These are phyloP conservation scores for Hysterium pulicare DNA, from an alignment of 2,329 filamentous ascomycete genomes.

Conservation along the genomic window DNA sequence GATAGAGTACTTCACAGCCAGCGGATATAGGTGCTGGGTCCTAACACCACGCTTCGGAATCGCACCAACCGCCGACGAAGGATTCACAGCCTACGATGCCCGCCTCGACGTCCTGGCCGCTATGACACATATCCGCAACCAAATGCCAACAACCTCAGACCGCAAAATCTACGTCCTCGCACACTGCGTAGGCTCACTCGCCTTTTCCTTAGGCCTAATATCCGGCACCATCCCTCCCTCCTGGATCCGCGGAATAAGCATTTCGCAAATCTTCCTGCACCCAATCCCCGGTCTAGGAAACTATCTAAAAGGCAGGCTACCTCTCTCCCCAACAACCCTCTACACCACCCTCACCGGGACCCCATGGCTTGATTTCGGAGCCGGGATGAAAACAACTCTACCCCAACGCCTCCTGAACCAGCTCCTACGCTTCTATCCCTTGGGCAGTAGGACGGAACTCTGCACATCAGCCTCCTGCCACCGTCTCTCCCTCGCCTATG, in stretches of 20 bases:
- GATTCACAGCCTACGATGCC: slow-evolving; percentile 59
- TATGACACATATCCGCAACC: slow-evolving; percentile 50
- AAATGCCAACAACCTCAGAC: slow-evolving; percentile 12
- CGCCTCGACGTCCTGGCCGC: slow-evolving; percentile 58
- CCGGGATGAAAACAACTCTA: too few species aligned
- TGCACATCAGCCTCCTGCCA: slow-evolving; percentile 63
- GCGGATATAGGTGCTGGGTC: slow-evolving; percentile 60
- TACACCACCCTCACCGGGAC: not conserved
- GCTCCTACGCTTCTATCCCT: slow-evolving; percentile 56
- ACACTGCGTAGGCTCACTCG: slow-evolving; percentile 64
- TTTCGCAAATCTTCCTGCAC: slow-evolving; percentile 63
- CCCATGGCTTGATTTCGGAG: too few species aligned
- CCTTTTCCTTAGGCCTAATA: slow-evolving; percentile 56
- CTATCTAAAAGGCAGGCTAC: slow-evolving; percentile 50
- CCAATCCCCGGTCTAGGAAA: slow-evolving; percentile 57
- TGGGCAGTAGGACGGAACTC: slow-evolving; percentile 49
- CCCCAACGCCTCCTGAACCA: slow-evolving; percentile 36
- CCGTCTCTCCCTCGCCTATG: slow-evolving; percentile 58
- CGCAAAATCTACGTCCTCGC: slow-evolving; percentile 54
- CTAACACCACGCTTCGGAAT: slow-evolving; percentile 58
- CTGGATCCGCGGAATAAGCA: slow-evolving; percentile 58
- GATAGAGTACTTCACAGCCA: slow-evolving; percentile 60
- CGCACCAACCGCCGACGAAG: slow-evolving; percentile 48
- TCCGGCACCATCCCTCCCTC: slow-evolving; percentile 57
- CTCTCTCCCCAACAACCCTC: slow-evolving; percentile 37